A percentile compares a stretch with the other conserved stretches of the same genome.
phyloP scores from a whole-genome alignment of 164 flowering plant genomes.

The Stephania yunnanensis region DNA sequence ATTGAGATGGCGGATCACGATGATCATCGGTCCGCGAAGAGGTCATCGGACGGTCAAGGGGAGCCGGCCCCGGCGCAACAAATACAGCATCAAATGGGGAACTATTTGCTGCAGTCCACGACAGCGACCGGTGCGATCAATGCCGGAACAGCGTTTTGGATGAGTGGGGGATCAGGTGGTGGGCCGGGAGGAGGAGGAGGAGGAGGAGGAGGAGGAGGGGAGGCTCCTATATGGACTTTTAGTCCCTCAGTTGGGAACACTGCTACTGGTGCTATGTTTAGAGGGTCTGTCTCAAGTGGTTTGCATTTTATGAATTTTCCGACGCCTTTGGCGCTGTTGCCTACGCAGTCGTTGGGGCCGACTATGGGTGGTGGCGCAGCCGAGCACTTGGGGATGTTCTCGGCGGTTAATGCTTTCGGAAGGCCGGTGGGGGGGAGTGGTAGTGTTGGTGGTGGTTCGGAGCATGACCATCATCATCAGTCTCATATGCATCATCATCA shows the following conservation, averaged over 20 bases:
- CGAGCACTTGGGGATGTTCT: conserved; percentile 58
- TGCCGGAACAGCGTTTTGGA: conserved; percentile 57
- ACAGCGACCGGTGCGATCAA: conserved; percentile 44
- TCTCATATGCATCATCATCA: conserved; percentile 36
- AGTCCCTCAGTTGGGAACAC: conserved; percentile 25
- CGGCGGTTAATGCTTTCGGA: conserved; percentile 48
- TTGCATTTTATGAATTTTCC: conserved; percentile 71
- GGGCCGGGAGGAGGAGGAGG: neutral
- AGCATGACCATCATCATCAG: neutral
- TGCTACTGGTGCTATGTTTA: conserved; percentile 21
- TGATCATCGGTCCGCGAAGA: conserved; percentile 20
- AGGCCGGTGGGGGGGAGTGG: conserved; percentile 25
- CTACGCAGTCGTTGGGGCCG: conserved; percentile 50
- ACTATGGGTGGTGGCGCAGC: conserved; percentile 21
- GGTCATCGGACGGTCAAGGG: conserved; percentile 16
- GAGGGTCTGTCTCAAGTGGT: conserved; percentile 50
- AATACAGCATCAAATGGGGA: conserved; percentile 46
- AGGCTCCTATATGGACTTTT: conserved; percentile 50
- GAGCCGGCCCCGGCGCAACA: conserved; percentile 33
- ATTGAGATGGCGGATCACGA: conserved; percentile 33
- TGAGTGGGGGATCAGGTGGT: conserved; percentile 19
- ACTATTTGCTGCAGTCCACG: conserved; percentile 52
- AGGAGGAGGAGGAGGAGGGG: neutral
- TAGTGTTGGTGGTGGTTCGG: no score
- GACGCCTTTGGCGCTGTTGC: conserved; percentile 45